A percentile compares a stretch with the other conserved stretches of the same genome.
phyloP scores from a whole-genome alignment of 1,284 basidiomycete species.

The Ceratorhiza oryzae-sativae region DNA sequence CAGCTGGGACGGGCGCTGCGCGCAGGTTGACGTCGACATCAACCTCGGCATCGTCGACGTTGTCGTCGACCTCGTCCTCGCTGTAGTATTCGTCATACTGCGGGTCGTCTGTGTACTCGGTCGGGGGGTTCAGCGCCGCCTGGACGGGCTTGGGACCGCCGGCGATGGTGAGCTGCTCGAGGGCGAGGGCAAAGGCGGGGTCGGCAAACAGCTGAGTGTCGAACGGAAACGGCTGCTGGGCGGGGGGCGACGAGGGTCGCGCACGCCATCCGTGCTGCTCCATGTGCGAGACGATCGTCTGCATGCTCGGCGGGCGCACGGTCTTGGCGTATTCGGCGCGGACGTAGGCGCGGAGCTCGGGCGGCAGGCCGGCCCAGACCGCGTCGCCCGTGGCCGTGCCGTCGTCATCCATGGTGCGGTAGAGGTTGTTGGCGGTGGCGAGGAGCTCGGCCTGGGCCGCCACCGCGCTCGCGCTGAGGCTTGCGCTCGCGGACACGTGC shows the following conservation, averaged over 20 bases:
- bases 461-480: slow-evolving; percentile 54
- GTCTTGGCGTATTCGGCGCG: slow-evolving; percentile 38
- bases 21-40: slow-evolving; percentile 46
- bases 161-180: slow-evolving; percentile 61
- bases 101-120: slow-evolving; percentile 44
- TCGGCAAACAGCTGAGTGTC: slow-evolving; percentile 65
- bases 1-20: slow-evolving; percentile 43
- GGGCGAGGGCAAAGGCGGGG: slow-evolving; percentile 60
- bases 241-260: slow-evolving; percentile 59
- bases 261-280: slow-evolving; percentile 33
- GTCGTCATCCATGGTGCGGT: slow-evolving; percentile 61
- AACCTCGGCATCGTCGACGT: slow-evolving; percentile 54
- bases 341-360: slow-evolving; percentile 32
- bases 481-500: slow-evolving; percentile 58
- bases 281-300: slow-evolving; percentile 27
- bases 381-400: slow-evolving; percentile 43
- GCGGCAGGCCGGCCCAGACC: slow-evolving; percentile 28
- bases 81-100: slow-evolving; percentile 57
- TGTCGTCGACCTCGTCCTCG: slow-evolving; percentile 58
- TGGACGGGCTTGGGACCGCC: slow-evolving; percentile 49
- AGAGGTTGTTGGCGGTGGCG: slow-evolving; percentile 63
- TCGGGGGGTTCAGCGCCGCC: slow-evolving; percentile 43
- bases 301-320: slow-evolving; percentile 25
- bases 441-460: slow-evolving; percentile 61
- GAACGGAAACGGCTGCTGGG: slow-evolving; percentile 67